Evolutionary conservation across 768 basidiomycete species (phyloP).

Genomic region (Rhodocollybia butyracea): DNA sequence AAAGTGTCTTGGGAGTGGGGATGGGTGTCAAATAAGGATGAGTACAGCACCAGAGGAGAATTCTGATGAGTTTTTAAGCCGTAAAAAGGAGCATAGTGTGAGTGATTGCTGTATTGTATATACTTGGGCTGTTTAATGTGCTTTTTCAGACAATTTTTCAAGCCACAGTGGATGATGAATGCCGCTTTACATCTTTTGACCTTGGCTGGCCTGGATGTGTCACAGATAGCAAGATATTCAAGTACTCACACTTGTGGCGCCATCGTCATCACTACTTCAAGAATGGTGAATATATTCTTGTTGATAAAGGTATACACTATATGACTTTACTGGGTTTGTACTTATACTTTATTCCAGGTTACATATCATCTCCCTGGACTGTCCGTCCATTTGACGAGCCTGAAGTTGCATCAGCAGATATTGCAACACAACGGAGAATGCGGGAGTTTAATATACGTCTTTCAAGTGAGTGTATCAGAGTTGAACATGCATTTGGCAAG

Average conservation of each 20-base stretch:
- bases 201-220: conserved; percentile 22
- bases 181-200: conserved; percentile 18
- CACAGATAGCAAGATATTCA: conserved; percentile 15
- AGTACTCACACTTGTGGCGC: conserved; percentile 17
- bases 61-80: conserved; percentile 3
- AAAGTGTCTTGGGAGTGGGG: conserved; percentile 13
- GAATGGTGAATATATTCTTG: conserved; percentile 19
- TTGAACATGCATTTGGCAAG: conserved; percentile 23
- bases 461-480: conserved; percentile 15
- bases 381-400: conserved; percentile 22
- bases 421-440: conserved; percentile 4
- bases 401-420: conserved; percentile 12
- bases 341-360: conserved; percentile 13
- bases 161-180: conserved; percentile 17
- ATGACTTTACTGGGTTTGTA: neutral
- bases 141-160: conserved; percentile 14
- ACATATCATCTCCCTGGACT: conserved; percentile 19
- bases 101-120: neutral
- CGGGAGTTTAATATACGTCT: conserved; percentile 17
- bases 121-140: neutral
- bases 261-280: conserved; percentile 15
- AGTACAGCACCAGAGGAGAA: conserved; percentile 3
- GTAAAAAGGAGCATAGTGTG: conserved; percentile 10
- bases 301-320: conserved; percentile 16
- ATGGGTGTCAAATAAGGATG: conserved; percentile 11